phyloP scores from a whole-genome alignment of 192 early-diverging fungal genomes.

The Dimargaris cristalligena region DNA sequence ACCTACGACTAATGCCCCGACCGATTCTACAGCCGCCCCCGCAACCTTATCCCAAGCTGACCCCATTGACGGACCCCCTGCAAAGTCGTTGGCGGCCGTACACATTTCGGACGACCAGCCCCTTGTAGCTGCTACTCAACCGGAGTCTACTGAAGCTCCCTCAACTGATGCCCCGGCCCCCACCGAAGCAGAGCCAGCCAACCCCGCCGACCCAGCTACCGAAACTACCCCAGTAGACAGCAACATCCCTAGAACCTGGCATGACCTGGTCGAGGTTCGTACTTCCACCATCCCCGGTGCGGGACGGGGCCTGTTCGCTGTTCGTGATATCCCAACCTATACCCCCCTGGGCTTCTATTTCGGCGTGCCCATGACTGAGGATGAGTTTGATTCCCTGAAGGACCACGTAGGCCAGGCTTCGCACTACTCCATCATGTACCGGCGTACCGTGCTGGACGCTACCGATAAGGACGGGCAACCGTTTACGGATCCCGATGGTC shows the following conservation, averaged over 20 bases:
- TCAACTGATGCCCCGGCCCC: slow-evolving; percentile 9
- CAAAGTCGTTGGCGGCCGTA: too few relatives aligned
- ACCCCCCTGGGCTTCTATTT: slow-evolving; percentile 84
- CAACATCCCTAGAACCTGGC: slow-evolving; percentile 33
- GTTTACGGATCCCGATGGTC: slow-evolving; percentile 39
- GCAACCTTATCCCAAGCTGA: background rate
- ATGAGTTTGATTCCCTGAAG: slow-evolving; percentile 80
- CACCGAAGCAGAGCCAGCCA: slow-evolving; percentile 4
- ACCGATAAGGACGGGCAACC: slow-evolving; percentile 68
- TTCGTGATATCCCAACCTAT: slow-evolving; percentile 45
- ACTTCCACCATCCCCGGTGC: slow-evolving; percentile 43
- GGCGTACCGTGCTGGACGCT: slow-evolving; percentile 78
- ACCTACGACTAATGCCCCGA: background rate
- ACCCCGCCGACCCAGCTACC: background rate
- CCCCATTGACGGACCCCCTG: too few relatives aligned
- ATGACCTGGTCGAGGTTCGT: slow-evolving; percentile 45
- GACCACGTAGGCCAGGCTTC: slow-evolving; percentile 60
- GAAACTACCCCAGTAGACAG: background rate
- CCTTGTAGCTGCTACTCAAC: slow-evolving; percentile 6
- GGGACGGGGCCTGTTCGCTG: slow-evolving; percentile 63
- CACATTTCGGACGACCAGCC: slow-evolving; percentile 8
- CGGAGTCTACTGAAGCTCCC: slow-evolving; percentile 10
- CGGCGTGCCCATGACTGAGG: slow-evolving; percentile 91
- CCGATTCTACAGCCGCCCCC: background rate
- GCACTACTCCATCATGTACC: slow-evolving; percentile 81